These are phyloP conservation scores for Clarireedia sp. DNA, from an alignment of 2,329 filamentous ascomycete species.

Conservation along the genomic window DNA sequence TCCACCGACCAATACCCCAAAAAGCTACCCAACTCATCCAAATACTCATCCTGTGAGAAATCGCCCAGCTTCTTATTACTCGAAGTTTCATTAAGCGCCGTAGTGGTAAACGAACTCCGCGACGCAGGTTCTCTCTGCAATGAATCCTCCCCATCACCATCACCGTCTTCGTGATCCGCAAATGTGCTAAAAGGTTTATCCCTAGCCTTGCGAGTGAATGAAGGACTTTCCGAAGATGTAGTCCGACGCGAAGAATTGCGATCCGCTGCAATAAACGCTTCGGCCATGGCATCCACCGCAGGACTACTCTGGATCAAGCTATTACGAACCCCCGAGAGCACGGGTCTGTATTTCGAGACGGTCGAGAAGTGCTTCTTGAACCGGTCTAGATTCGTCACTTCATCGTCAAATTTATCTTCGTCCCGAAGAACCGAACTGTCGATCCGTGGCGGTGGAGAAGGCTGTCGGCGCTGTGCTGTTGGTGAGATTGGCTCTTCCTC, in stretches of 20 bases:
- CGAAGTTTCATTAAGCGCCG: conserved; percentile 33
- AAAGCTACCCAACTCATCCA: conserved; percentile 21
- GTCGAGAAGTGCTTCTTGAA: conserved; percentile 19
- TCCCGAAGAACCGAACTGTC: conserved; percentile 5
- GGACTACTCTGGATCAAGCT: conserved; percentile 28
- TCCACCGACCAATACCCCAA: conserved; percentile 34
- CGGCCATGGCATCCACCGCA: conserved; percentile 41
- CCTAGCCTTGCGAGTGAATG: conserved; percentile 20
- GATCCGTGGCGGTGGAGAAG: conserved; percentile 19
- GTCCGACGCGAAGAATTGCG: conserved; percentile 9
- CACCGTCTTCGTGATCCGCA: neutral
- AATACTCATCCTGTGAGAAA: neutral
- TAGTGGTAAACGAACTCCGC: neutral
- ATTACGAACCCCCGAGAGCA: conserved; percentile 9
- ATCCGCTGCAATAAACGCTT: conserved; percentile 42
- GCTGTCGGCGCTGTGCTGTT: neutral
- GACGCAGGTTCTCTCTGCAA: neutral
- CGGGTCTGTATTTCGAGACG: conserved; percentile 13
- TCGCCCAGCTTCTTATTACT: conserved; percentile 10
- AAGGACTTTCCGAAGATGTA: conserved; percentile 1
- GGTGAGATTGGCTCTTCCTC: neutral
- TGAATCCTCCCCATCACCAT: neutral
- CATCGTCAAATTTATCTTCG: conserved; percentile 15
- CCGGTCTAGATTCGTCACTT: conserved; percentile 5
- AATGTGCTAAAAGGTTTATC: neutral